Percentiles rank a stretch among this genome's conserved stretches.
These are phyloP conservation scores for Hypericum perforatum DNA, from an alignment of 345 rosid genomes.

Conservation along the genomic window DNA sequence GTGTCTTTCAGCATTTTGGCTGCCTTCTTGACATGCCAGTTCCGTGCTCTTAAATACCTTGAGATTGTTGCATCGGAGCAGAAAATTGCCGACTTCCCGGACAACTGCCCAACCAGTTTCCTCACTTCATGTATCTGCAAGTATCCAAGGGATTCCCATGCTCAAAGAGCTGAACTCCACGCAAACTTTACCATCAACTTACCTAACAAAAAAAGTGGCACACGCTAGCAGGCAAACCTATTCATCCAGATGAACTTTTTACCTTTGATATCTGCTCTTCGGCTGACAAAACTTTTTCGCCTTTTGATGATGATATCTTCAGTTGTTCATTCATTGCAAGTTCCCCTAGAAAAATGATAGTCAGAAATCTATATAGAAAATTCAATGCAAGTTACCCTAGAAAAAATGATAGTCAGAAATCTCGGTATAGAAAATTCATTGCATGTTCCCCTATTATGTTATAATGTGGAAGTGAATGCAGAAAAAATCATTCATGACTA, in stretches of 20 bases:
- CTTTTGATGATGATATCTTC: conserved; percentile 46
- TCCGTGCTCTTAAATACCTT: conserved; percentile 64
- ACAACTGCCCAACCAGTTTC: conserved; percentile 46
- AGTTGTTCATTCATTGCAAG: conserved; percentile 38
- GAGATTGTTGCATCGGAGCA: conserved; percentile 60
- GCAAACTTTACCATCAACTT: background rate
- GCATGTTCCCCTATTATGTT: too few relatives aligned
- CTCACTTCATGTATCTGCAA: conserved; percentile 62
- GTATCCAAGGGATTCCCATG: background rate
- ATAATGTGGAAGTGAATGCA: too few relatives aligned
- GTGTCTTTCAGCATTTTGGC: conserved; percentile 86
- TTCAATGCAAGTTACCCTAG: too few relatives aligned
- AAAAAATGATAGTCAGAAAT: too few relatives aligned
- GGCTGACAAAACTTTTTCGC: conserved; percentile 41
- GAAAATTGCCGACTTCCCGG: conserved; percentile 49
- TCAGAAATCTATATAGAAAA: too few relatives aligned
- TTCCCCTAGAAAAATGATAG: too few relatives aligned
- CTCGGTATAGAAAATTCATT: too few relatives aligned
- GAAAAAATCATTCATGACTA: too few relatives aligned
- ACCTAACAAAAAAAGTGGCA: background rate
- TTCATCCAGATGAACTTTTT: conserved; percentile 38
- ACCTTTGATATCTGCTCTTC: conserved; percentile 77
- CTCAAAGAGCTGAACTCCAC: conserved; percentile 5
- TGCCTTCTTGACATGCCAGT: conserved; percentile 91
- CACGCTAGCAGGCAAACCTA: background rate